Evolutionary conservation across 352 stramenopile species (phyloP).

Genomic region (Phytophthora brassicae): DNA sequence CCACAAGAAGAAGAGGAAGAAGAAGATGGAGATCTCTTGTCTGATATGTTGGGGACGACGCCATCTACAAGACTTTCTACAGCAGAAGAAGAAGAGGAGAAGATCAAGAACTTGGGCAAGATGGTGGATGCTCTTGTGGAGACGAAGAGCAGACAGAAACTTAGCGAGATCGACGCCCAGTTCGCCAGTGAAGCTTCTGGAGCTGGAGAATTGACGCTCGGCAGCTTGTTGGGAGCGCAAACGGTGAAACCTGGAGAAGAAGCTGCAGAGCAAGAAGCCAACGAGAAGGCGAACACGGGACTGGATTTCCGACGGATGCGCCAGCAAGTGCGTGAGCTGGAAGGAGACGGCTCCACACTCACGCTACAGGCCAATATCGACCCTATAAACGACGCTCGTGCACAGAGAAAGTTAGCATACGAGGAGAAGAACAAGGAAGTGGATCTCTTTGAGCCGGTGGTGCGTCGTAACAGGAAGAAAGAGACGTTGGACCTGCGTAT

Average conservation of each 20-base stretch:
- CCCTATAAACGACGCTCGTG: conserved; percentile 84
- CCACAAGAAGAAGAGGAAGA: conserved; percentile 42
- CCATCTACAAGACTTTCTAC: conserved; percentile 62
- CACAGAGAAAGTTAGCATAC: conserved; percentile 90
- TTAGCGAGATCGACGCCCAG: conserved; percentile 53
- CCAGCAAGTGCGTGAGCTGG: conserved; percentile 72
- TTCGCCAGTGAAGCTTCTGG: conserved; percentile 26
- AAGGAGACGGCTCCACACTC: conserved; percentile 51
- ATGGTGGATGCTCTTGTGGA: conserved; percentile 59
- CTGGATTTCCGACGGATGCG: conserved; percentile 64
- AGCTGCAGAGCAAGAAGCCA: conserved; percentile 20
- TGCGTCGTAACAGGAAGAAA: conserved; percentile 92
- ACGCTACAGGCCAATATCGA: conserved; percentile 68
- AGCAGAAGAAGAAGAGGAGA: conserved; percentile 48
- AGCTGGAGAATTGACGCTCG: conserved; percentile 29
- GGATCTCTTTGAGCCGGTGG: conserved; percentile 87
- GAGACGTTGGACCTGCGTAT: conserved; percentile 94
- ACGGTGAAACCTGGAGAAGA: conserved; percentile 45
- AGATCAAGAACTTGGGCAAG: conserved; percentile 49
- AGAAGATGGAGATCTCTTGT: conserved; percentile 70
- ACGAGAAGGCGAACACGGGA: conserved; percentile 25
- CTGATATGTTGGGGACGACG: conserved; percentile 64
- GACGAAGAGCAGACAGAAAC: conserved; percentile 50
- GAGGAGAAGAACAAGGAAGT: conserved; percentile 87
- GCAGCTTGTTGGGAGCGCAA: conserved; percentile 34